Conservation (phyloP, 352 stramenopile genomes). For the Paralagenidium karlingii region DNA sequence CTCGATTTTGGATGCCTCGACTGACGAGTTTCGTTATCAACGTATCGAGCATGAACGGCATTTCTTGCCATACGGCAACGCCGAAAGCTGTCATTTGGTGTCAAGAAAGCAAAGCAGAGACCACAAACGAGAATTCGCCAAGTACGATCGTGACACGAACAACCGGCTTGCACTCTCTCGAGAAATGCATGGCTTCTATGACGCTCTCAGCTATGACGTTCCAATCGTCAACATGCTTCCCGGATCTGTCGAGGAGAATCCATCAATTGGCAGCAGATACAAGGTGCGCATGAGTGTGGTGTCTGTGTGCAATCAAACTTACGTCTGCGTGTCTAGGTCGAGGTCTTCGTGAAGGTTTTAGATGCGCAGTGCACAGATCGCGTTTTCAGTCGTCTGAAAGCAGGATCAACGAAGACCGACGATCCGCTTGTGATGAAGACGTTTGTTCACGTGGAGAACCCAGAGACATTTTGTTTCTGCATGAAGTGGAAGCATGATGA, state of each 20-base stretch:
- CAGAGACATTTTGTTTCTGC: too few species aligned
- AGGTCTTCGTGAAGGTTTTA: too few species aligned
- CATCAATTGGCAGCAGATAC: slow-evolving; percentile 4
- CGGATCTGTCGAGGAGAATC: slow-evolving; percentile 1
- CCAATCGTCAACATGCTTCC: slow-evolving; percentile 4
- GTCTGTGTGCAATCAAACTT: neutral
- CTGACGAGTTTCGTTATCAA: slow-evolving; percentile 7
- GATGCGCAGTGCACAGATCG: too few species aligned
- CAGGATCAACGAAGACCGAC: too few species aligned
- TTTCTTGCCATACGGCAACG: slow-evolving; percentile 5
- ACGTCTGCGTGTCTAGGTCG: too few species aligned
- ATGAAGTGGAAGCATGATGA: too few species aligned
- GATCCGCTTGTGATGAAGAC: too few species aligned
- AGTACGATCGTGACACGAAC: slow-evolving; percentile 5
- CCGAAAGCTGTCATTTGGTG: slow-evolving; percentile 7
- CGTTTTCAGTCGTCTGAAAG: too few species aligned
- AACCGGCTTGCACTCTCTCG: slow-evolving; percentile 2
- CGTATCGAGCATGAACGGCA: slow-evolving; percentile 7
- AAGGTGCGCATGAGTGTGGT: slow-evolving; percentile 1
- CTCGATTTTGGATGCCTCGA: slow-evolving; percentile 5
- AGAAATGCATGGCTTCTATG: slow-evolving; percentile 1
- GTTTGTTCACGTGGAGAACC: too few species aligned
- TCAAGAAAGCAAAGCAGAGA: slow-evolving; percentile 3
- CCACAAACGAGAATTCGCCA: slow-evolving; percentile 2
- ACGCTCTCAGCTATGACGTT: slow-evolving; percentile 1